Conservation (phyloP, 2,329 filamentous ascomycete genomes). For the Botrytis cinerea region DNA sequence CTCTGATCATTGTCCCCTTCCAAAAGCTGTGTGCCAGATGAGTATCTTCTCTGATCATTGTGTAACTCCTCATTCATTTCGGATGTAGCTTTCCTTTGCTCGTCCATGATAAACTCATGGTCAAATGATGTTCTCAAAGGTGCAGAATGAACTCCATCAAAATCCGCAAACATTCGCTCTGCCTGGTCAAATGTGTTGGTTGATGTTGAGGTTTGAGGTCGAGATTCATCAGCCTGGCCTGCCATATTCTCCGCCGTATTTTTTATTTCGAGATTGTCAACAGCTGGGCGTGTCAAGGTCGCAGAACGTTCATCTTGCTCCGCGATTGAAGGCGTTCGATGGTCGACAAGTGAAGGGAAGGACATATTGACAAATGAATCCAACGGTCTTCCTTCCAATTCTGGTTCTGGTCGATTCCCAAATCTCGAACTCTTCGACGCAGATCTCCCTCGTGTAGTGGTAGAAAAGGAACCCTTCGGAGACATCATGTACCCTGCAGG, state of each 20-base stretch:
- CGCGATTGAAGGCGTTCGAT: conserved; percentile 34
- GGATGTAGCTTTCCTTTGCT: background rate
- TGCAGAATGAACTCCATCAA: conserved; percentile 74
- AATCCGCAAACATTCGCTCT: conserved; percentile 71
- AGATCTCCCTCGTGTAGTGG: conserved; percentile 52
- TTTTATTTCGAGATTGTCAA: conserved; percentile 29
- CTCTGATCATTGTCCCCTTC: conserved; percentile 16
- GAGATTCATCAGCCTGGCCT: conserved; percentile 27
- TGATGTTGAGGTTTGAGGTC: conserved; percentile 37
- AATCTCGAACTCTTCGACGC: conserved; percentile 53
- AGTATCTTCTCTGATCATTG: conserved; percentile 16
- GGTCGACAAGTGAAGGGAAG: conserved; percentile 30
- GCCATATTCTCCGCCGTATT: conserved; percentile 23
- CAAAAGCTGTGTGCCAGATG: conserved; percentile 28
- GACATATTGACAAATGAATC: conserved; percentile 40
- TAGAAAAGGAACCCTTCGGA: conserved; percentile 59
- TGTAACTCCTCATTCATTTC: background rate
- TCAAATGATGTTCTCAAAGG: conserved; percentile 28
- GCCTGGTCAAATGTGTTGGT: conserved; percentile 62
- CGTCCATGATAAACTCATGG: conserved; percentile 6
- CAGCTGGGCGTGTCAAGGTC: conserved; percentile 34
- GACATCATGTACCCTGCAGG: conserved; percentile 69
- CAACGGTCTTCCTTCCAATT: conserved; percentile 41
- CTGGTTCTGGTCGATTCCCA: conserved; percentile 40
- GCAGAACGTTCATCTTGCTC: conserved; percentile 37